Conservation (phyloP, 257 asterid species). For the Jacaranda copaia region DNA sequence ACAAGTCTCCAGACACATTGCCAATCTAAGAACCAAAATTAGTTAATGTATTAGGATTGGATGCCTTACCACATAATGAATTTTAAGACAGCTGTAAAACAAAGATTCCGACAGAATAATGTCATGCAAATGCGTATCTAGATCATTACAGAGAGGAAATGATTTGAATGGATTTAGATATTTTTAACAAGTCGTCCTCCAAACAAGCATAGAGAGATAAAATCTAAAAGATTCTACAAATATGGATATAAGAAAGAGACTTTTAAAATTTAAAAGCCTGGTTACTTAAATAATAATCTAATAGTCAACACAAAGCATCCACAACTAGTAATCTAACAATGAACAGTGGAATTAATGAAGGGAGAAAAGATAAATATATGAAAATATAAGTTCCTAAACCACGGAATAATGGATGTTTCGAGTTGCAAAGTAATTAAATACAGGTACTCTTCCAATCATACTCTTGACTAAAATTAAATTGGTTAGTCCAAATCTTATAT, state of each 20-base stretch:
- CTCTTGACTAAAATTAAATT: neutral
- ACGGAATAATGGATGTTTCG: neutral
- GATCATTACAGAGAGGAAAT: neutral
- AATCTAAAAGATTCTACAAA: neutral
- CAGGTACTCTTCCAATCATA: neutral
- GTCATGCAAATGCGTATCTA: neutral
- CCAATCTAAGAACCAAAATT: slow-evolving; percentile 30
- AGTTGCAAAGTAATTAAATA: neutral
- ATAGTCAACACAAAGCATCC: neutral
- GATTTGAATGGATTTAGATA: neutral
- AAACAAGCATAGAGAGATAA: neutral
- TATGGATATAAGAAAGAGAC: neutral
- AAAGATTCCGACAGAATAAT: neutral
- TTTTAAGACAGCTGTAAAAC: neutral
- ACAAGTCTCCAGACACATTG: slow-evolving; percentile 28
- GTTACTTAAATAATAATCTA: neutral
- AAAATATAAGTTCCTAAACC: neutral
- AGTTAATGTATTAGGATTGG: slow-evolving; percentile 9
- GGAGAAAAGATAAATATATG: neutral
- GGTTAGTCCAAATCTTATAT: neutral
- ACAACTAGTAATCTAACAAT: neutral
- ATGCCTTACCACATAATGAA: neutral
- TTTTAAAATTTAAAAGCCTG: neutral
- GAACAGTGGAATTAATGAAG: neutral
- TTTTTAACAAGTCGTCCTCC: neutral